phyloP scores from a whole-genome alignment of 345 rosid species.

The Raphanus sativus region DNA sequence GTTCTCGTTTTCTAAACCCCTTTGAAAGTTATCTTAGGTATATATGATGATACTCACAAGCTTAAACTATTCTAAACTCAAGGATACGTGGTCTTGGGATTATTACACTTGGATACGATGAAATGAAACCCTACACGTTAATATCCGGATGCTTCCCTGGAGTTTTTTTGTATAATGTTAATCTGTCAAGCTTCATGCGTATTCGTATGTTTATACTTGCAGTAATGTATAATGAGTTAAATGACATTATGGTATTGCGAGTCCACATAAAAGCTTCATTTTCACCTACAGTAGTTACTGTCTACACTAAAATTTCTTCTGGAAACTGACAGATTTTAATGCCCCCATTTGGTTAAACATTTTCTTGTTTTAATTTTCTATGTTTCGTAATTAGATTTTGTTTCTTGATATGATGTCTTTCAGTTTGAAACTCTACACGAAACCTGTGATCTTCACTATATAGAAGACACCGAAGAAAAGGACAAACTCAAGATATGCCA shows the following conservation, averaged over 20 bases:
- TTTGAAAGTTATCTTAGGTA: background rate
- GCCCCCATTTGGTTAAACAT: constrained; percentile 28
- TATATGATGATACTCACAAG: background rate
- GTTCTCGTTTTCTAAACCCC: background rate
- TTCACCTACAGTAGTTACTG: constrained; percentile 29
- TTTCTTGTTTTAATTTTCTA: constrained; percentile 17
- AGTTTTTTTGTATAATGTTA: background rate
- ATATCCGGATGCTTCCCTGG: background rate
- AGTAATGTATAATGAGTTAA: constrained; percentile 12
- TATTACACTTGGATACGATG: constrained; percentile 4
- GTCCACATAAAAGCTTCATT: background rate
- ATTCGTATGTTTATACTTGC: constrained; percentile 17
- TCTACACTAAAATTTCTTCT: constrained; percentile 15
- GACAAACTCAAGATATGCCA: constrained; percentile 31
- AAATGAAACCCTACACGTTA: background rate
- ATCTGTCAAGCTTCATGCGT: constrained; percentile 18
- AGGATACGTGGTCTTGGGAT: background rate
- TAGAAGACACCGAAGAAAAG: constrained; percentile 40
- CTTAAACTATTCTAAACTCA: background rate
- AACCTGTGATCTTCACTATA: constrained; percentile 18
- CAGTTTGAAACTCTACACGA: constrained; percentile 25
- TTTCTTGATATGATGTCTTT: constrained; percentile 26
- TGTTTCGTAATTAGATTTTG: constrained; percentile 23
- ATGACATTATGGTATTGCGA: constrained; percentile 5
- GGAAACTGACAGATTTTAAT: constrained; percentile 27